Conservation (phyloP, 192 early-diverging fungal species). For the Geranomyces michiganensis region DNA sequence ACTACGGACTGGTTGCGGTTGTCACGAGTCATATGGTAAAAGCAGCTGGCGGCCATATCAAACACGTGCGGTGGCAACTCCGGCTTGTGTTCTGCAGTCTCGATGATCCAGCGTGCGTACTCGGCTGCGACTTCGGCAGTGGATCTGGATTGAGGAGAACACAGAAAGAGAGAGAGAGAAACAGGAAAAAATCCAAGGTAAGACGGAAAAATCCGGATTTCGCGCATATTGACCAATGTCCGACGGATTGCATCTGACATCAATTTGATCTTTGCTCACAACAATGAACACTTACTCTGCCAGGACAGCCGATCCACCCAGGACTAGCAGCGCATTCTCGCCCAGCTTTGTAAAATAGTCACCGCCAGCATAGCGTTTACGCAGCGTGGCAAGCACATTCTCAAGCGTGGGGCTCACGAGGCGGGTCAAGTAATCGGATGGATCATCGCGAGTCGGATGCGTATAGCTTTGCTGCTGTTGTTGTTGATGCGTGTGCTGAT, state of each 20-base stretch:
- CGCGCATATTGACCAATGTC: too few species aligned
- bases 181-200: background rate
- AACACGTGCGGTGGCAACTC: slow-evolving; percentile 33
- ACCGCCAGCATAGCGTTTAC: slow-evolving; percentile 17
- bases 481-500: too few species aligned
- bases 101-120: slow-evolving; percentile 29
- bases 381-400: slow-evolving; percentile 21
- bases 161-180: background rate
- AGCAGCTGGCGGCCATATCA: slow-evolving; percentile 33
- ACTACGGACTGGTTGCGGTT: slow-evolving; percentile 33
- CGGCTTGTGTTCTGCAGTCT: slow-evolving; percentile 12
- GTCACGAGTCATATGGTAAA: slow-evolving; percentile 35
- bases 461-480: too few species aligned
- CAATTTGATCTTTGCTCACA: background rate
- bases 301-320: slow-evolving; percentile 17
- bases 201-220: too few species aligned
- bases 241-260: too few species aligned
- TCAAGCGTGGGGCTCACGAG: slow-evolving; percentile 25
- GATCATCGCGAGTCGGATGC: background rate
- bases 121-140: slow-evolving; percentile 26
- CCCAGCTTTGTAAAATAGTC: slow-evolving; percentile 33
- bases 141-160: background rate
- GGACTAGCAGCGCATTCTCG: slow-evolving; percentile 28
- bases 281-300: slow-evolving; percentile 13
- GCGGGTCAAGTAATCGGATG: slow-evolving; percentile 3